Evolutionary conservation across 345 rosid genomes (phyloP).

Genomic region (Ceriops tagal): DNA sequence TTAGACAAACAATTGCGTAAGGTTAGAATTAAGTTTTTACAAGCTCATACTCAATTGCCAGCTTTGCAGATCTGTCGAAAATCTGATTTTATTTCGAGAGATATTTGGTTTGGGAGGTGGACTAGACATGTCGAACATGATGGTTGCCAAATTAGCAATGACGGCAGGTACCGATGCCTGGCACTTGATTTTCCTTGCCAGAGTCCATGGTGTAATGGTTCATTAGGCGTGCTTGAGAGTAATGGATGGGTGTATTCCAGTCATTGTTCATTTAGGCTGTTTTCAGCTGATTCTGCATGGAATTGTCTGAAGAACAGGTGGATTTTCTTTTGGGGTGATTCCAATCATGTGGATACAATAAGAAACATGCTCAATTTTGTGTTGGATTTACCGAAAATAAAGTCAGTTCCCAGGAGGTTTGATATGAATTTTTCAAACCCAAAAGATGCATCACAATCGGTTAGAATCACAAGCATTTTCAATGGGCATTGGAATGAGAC

Average conservation of each 20-base stretch:
- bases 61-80: slow-evolving; percentile 42
- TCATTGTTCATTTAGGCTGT: slow-evolving; percentile 75
- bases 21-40: slow-evolving; percentile 42
- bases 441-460: slow-evolving; percentile 50
- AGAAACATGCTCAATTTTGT: slow-evolving; percentile 81
- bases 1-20: slow-evolving; percentile 50
- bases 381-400: slow-evolving; percentile 58
- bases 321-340: slow-evolving; percentile 99
- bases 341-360: slow-evolving; percentile 87
- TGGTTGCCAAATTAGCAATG: slow-evolving; percentile 53
- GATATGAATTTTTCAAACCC: slow-evolving; percentile 77
- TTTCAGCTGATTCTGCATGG: slow-evolving; percentile 62
- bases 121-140: slow-evolving; percentile 76
- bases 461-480: slow-evolving; percentile 89
- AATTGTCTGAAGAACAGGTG: slow-evolving; percentile 67
- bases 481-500: slow-evolving; percentile 93
- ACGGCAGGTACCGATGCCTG: slow-evolving; percentile 79
- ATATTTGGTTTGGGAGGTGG: slow-evolving; percentile 90
- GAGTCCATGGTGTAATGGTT: slow-evolving; percentile 82
- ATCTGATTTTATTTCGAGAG: slow-evolving; percentile 54
- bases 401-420: slow-evolving; percentile 75
- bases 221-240: slow-evolving; percentile 73
- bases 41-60: slow-evolving; percentile 39
- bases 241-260: slow-evolving; percentile 95
- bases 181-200: slow-evolving; percentile 55